Evolutionary conservation across 164 flowering plant genomes (phyloP).

Genomic region (Vitis riparia): DNA sequence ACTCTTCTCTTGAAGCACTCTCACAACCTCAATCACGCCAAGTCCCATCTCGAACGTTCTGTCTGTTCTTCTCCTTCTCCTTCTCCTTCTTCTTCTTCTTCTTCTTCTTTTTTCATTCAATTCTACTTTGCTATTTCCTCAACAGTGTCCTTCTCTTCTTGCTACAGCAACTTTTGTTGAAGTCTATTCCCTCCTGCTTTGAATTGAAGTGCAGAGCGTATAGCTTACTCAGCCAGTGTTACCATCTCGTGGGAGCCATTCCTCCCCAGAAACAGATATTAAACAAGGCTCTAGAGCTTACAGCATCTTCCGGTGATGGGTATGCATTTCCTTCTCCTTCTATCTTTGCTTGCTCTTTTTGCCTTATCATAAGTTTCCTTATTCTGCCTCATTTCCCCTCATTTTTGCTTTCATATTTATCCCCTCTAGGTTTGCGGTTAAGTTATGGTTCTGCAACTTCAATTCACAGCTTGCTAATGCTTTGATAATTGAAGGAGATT

Average conservation of each 20-base stretch:
- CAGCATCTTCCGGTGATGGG: slow-evolving; percentile 56
- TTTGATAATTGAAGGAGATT: slow-evolving; percentile 78
- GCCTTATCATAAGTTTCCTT: background rate
- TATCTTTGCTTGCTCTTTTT: background rate
- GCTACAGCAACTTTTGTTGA: slow-evolving; percentile 73
- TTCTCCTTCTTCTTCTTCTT: background rate
- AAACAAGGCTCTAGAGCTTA: slow-evolving; percentile 67
- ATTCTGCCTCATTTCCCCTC: background rate
- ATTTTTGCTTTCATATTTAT: background rate
- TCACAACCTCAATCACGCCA: slow-evolving; percentile 83
- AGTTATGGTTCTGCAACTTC: slow-evolving; percentile 87
- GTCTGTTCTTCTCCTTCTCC: slow-evolving; percentile 19
- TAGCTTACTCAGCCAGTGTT: slow-evolving; percentile 80
- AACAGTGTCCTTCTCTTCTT: background rate
- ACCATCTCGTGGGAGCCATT: slow-evolving; percentile 83
- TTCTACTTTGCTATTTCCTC: background rate
- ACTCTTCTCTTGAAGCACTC: slow-evolving; percentile 64
- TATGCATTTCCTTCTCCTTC: slow-evolving; percentile 23
- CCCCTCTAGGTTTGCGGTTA: slow-evolving; percentile 33
- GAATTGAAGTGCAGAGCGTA: slow-evolving; percentile 82
- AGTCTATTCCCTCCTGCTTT: slow-evolving; percentile 86
- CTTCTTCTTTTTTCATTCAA: background rate
- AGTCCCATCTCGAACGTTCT: slow-evolving; percentile 79
- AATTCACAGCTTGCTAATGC: slow-evolving; percentile 86
- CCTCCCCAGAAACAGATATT: slow-evolving; percentile 68